Evolutionary conservation across 2,329 filamentous ascomycete species (phyloP), one percentile per base, ranked within the genome.

Genomic region (Fusarium sp.): DNA sequence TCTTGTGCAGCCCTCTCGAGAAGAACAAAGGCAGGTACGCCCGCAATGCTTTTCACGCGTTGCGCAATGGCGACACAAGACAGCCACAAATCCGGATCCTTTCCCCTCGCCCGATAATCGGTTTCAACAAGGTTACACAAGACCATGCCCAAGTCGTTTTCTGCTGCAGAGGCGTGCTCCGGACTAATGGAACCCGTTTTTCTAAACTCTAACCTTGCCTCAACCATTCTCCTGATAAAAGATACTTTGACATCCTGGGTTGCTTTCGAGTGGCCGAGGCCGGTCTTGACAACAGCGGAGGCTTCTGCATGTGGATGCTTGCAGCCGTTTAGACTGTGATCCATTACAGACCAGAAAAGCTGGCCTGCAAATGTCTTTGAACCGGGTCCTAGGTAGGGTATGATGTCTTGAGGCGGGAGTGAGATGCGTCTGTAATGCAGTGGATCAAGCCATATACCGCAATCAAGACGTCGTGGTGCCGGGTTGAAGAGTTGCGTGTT

Each of bases 291-390:
- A 6, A 68, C 27, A 4, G 42, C n/a, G 9, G 52, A n/a, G 5
- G 47, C 40, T 4, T 71, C 60, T 5, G 37, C 11, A 22, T 72
- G 67, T 20, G n/a, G 20, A 16, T 54, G 20, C 13, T 31, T 54
- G 47, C 64, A 69, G 7, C 58, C 50, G 10, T 38, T 62, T 24
- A 65, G 62, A 35, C 42, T 61, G 42, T 73, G 68, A 0, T 67
- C 57, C 70, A 75, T 68, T 13, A 75, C 27, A 1, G 67, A 73
- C 72, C 72, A 75, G 57, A 73, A 75, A 14, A 75, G 24, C 1
- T 27, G 42, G 18, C 72, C 72, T 1, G 67, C 70, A 35, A 73
- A 69, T 0, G 68, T 69, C 10, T 67, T 45, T 8, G 70, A 37
- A 0, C 67, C 70, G 4, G 37, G 34, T 1, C 72, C 72, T 5